These are phyloP conservation scores for Russula emetica DNA, from an alignment of 768 basidiomycete genomes.

Conservation along the genomic window DNA sequence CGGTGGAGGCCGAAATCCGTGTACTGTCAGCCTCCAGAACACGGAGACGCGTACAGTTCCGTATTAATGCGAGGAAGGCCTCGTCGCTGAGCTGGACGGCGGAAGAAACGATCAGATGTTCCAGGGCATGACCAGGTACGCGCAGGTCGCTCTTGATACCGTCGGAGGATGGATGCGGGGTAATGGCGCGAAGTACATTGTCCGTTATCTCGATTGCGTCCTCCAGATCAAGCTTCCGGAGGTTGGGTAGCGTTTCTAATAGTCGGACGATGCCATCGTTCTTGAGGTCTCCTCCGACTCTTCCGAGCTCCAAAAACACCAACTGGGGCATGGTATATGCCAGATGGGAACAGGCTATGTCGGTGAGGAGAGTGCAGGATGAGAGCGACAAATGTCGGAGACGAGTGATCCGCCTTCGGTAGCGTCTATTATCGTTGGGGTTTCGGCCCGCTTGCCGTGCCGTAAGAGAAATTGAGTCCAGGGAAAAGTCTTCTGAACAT, in stretches of 20 bases:
- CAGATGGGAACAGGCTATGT: conserved; percentile 68
- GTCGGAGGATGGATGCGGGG: conserved; percentile 39
- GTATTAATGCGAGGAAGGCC: conserved; percentile 60
- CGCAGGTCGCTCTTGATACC: conserved; percentile 23
- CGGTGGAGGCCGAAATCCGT: conserved; percentile 53
- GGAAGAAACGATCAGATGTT: conserved; percentile 67
- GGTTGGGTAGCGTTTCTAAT: conserved; percentile 60
- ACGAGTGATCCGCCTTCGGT: conserved; percentile 58
- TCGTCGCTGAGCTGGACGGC: conserved; percentile 61
- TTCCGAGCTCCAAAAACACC: conserved; percentile 74
- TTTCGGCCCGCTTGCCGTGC: conserved; percentile 65
- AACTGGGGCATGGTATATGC: conserved; percentile 66
- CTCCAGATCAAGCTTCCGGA: conserved; percentile 81
- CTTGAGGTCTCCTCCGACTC: conserved; percentile 62
- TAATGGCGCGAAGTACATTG: conserved; percentile 59
- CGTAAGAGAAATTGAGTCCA: conserved; percentile 49
- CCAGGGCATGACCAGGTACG: conserved; percentile 55
- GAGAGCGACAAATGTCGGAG: conserved; percentile 75
- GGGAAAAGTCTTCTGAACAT: conserved; percentile 40
- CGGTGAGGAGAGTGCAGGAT: conserved; percentile 64
- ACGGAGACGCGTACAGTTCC: conserved; percentile 54
- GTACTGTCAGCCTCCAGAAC: conserved; percentile 80
- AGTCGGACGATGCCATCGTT: conserved; percentile 73
- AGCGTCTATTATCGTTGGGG: conserved; percentile 44
- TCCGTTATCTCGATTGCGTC: conserved; percentile 74